Base-by-base conservation (phyloP, 2,329 filamentous ascomycete genomes). In the Calonectria leucothoes region DNA sequence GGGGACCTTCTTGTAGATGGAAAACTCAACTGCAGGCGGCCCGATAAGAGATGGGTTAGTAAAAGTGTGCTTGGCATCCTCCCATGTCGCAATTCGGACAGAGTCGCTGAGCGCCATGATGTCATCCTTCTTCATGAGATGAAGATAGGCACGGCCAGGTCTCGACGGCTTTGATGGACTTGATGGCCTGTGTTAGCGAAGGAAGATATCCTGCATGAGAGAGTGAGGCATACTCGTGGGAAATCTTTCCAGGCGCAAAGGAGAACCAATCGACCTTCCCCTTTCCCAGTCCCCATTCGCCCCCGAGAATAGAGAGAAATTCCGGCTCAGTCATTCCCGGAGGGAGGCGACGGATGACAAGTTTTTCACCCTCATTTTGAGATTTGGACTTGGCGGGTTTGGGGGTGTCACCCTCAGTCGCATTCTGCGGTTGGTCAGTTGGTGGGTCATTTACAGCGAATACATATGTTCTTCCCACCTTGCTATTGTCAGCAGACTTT, bases 181-280 rank as follows among this genome's bases (percentile, higher is more conserved):
- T 80, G 52, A 23, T 20, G 35, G 29, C 45, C 25, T 37, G 29
- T 48, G 73, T 81, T 59, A 78, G 78, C 74, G 51, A 66, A 59
- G 20, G 27, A 20, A 52, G 39, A 14, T 48, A 27, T 39, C 20
- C 35, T 6, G 49, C 25, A 48, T 57, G 45, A 74, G n/a, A 61
- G 39, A 59, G 35, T 48, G 63, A 29, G 59, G 85, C 92, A 78
- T 87, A 97, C 95, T 98, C 94, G 82, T 92, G 93, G 2, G 95
- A 96, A 55, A 96, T 88, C 82, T 98, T 98, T 71, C 90, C 90
- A 2, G 84, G 78, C 8, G 85, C 84, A 76, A 87, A 99, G 63
- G 90, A 90, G 77, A 94, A 88, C 94, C 95, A 98, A 83, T 98
- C 96, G 15, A 97, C 91, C 82, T 93, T 97, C 37, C 95, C 95